Evolutionary conservation across 352 stramenopile genomes (phyloP).

Genomic region (Globisporangium alternatum): DNA sequence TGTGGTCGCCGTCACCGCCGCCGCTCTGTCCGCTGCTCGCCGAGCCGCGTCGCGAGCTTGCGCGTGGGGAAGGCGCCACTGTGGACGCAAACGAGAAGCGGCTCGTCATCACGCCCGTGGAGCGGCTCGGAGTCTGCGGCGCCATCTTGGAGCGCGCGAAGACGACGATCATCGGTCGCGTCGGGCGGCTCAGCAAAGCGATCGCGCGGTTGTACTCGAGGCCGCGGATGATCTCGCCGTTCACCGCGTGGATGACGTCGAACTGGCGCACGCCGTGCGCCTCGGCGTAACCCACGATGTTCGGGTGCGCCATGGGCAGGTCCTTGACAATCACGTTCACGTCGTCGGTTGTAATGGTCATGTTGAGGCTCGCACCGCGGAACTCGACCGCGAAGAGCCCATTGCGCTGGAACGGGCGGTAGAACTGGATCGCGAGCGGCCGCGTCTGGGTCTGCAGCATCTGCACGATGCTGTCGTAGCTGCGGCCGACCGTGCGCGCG

Average conservation of each 20-base stretch:
- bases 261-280: slow-evolving; percentile 77
- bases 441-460: slow-evolving; percentile 83
- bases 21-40: slow-evolving; percentile 40
- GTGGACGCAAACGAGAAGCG: slow-evolving; percentile 76
- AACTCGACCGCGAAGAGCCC: slow-evolving; percentile 84
- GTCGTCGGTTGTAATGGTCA: slow-evolving; percentile 86
- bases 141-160: slow-evolving; percentile 73
- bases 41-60: slow-evolving; percentile 41
- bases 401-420: slow-evolving; percentile 72
- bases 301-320: slow-evolving; percentile 74
- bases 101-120: slow-evolving; percentile 45
- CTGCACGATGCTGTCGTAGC: slow-evolving; percentile 81
- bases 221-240: slow-evolving; percentile 74
- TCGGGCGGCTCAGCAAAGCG: slow-evolving; percentile 61
- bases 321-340: slow-evolving; percentile 85
- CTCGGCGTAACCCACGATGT: slow-evolving; percentile 83
- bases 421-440: slow-evolving; percentile 79
- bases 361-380: slow-evolving; percentile 71
- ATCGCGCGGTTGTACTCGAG: slow-evolving; percentile 82
- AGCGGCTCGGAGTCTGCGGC: slow-evolving; percentile 52
- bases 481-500: slow-evolving; percentile 64
- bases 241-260: slow-evolving; percentile 77
- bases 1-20: slow-evolving; percentile 52
- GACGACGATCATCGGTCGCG: slow-evolving; percentile 75
- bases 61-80: slow-evolving; percentile 58